Evolutionary conservation across 2,329 filamentous ascomycete genomes (phyloP).

Genomic region (Ambrosiella cleistominuta): DNA sequence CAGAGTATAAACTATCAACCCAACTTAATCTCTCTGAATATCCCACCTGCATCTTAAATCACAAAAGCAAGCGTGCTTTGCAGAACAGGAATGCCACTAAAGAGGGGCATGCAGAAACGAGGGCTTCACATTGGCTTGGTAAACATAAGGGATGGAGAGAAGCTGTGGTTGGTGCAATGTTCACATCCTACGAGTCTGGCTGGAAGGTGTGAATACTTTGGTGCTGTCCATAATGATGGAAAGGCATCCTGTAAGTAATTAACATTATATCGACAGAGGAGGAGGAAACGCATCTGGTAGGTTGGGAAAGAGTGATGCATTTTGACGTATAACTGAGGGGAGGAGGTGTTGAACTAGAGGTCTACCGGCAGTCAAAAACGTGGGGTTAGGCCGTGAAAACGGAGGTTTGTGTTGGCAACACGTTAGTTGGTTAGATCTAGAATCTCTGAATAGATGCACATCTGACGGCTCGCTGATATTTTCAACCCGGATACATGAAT

Average conservation of each 20-base stretch:
- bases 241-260: neutral
- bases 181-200: too few relatives aligned
- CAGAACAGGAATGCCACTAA: neutral
- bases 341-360: neutral
- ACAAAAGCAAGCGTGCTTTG: neutral
- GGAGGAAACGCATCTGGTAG: neutral
- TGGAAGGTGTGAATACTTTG: too few relatives aligned
- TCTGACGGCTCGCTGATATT: neutral
- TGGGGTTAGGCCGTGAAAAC: neutral
- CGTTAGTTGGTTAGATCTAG: neutral
- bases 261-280: neutral
- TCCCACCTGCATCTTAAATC: neutral
- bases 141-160: neutral
- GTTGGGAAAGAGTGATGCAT: neutral
- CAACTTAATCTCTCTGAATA: neutral
- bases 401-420: neutral
- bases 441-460: neutral
- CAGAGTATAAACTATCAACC: neutral
- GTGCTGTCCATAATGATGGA: neutral
- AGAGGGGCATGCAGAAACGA: slow-evolving; percentile 1
- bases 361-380: neutral
- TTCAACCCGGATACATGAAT: too few relatives aligned
- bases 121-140: neutral
- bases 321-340: neutral
- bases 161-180: neutral